Evolutionary conservation across 805 yeast species (phyloP), one percentile per base, ranked within the genome.

Genomic region (Lachancea nothofagi): DNA sequence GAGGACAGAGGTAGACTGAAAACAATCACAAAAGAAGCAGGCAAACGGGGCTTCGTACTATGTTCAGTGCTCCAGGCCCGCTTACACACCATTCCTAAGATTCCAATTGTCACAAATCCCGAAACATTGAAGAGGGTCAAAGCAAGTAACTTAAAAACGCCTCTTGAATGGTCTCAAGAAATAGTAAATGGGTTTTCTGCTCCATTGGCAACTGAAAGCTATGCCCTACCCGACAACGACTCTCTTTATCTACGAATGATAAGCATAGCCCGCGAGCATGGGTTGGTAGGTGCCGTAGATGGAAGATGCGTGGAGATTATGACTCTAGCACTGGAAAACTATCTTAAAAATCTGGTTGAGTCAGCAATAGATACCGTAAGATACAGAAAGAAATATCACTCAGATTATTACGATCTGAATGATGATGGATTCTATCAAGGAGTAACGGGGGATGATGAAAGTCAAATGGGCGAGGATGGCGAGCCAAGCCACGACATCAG

Each of bases 111-210:
- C 4, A 54, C 58, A 12, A 59, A 60, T 34, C 59, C 54, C 14
- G 63, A 60, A 27, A 56, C 63, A 24, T 45, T 57, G 28, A 60
- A 56, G 36, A 50, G 62, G 28, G 52, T 60, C 6, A 56, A 57
- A 27, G 45, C 49, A 21, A 59, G 58, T 36, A 59, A 60, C 40
- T 36, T 58, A 13, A 58, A 60, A 46, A 59, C 62, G 1, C 73
- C 85, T 24, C 73, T 79, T 22, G 82, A 82, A 50, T 88, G 96
- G 90, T 86, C 94, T 17, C 96, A 89, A 59, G 97, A 93, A 55
- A 85, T 93, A 13, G 73, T 82, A 39, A 88, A 82, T 53, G 94
- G 93, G 3, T 74, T 86, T 40, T 87, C 84, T 49, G 76, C 93
- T 1, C 90, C 93, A 4, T 68, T 89, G 25, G 74, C 90, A 2